Conservation (phyloP, 1,284 basidiomycete genomes). For the Taiwanofungus camphoratus region DNA sequence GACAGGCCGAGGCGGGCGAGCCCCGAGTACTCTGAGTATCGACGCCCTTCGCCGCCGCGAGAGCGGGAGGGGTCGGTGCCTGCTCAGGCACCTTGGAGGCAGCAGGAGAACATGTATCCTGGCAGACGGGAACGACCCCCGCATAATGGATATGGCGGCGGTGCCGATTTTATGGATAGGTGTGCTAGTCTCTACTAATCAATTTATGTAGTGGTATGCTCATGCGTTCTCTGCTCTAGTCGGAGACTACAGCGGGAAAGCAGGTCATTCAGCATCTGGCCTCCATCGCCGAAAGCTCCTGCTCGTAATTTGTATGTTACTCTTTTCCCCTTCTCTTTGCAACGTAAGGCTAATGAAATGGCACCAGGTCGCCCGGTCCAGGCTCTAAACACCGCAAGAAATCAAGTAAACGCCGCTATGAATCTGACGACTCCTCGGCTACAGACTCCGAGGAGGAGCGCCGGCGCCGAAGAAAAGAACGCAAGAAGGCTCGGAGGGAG, state of each 20-base stretch:
- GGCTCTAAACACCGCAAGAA: constrained; percentile 48
- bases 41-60: constrained; percentile 20
- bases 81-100: constrained; percentile 36
- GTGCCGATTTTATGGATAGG: constrained; percentile 53
- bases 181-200: constrained; percentile 20
- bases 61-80: constrained; percentile 14
- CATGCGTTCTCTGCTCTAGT: constrained; percentile 35
- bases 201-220: background rate
- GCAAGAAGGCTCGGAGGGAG: constrained; percentile 48
- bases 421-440: constrained; percentile 46
- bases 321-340: background rate
- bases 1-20: constrained; percentile 21
- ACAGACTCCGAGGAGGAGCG: constrained; percentile 54
- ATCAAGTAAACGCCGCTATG: constrained; percentile 49
- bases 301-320: constrained; percentile 50
- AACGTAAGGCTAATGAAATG: constrained; percentile 3
- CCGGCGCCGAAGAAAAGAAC: constrained; percentile 53
- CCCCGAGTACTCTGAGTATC: constrained; percentile 30
- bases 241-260: constrained; percentile 70
- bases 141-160: constrained; percentile 27
- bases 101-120: constrained; percentile 48
- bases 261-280: constrained; percentile 73
- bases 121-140: constrained; percentile 22
- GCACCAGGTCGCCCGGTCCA: constrained; percentile 45
- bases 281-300: constrained; percentile 73